Percentiles rank a stretch among this genome's conserved stretches.
Evolutionary conservation across 2,329 filamentous ascomycete species (phyloP).

Genomic region (Raffaelea ambrosiae): DNA sequence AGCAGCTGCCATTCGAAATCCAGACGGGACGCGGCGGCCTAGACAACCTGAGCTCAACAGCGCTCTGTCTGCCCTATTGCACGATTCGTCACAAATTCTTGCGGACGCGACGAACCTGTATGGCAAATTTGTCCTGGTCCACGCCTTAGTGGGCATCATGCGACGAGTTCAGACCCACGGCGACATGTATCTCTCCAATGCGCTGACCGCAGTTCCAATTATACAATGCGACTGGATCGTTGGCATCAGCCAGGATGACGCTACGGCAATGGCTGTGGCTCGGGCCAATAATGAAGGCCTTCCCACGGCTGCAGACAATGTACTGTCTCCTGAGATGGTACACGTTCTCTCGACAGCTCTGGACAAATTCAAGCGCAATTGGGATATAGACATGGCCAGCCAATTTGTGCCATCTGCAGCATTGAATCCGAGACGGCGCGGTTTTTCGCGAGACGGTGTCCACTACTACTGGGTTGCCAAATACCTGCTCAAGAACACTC

Average conservation of each 20-base stretch:
- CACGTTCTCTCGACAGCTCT: constrained; percentile 48
- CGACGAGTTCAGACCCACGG: constrained; percentile 33
- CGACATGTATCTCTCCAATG: constrained; percentile 23
- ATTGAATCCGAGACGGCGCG: constrained; percentile 47
- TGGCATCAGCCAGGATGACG: constrained; percentile 24
- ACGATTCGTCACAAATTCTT: constrained; percentile 49
- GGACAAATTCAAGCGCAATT: constrained; percentile 63
- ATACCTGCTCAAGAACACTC: constrained; percentile 52
- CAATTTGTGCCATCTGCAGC: constrained; percentile 52
- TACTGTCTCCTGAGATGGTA: constrained; percentile 35
- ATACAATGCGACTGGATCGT: constrained; percentile 51
- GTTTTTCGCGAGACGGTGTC: constrained; percentile 63
- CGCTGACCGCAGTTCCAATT: constrained; percentile 39
- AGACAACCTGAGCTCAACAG: constrained; percentile 58
- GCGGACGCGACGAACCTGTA: constrained; percentile 61
- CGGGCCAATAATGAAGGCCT: constrained; percentile 38
- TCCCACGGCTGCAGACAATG: constrained; percentile 35
- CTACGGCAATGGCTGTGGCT: constrained; percentile 28
- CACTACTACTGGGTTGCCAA: constrained; percentile 68
- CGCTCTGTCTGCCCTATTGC: constrained; percentile 52
- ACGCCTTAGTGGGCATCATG: constrained; percentile 58
- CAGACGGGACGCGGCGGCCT: constrained; percentile 51
- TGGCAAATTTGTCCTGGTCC: constrained; percentile 66
- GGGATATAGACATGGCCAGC: constrained; percentile 60
- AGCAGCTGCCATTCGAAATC: constrained; percentile 46